These are phyloP conservation scores for Filobasidium uniguttulatum DNA, from an alignment of 1,284 basidiomycete genomes.

Conservation along the genomic window DNA sequence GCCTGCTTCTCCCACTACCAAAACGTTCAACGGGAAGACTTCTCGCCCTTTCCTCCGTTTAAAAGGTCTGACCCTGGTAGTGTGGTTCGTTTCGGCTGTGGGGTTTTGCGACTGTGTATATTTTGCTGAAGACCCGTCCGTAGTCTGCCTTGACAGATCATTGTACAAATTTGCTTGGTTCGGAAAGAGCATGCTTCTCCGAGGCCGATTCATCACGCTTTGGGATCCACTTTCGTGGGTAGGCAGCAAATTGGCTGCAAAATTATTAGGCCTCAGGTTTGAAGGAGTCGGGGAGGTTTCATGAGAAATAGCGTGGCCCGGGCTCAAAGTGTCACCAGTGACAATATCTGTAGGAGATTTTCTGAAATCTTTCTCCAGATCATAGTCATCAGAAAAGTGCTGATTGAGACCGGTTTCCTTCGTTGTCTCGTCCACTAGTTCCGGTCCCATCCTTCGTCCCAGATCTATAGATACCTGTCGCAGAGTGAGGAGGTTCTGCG, in stretches of 20 bases:
- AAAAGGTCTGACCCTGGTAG: not conserved
- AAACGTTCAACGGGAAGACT: not conserved
- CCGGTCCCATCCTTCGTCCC: no score
- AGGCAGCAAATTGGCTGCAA: no score
- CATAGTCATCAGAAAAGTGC: not conserved
- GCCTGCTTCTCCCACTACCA: not conserved
- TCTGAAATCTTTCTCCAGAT: not conserved
- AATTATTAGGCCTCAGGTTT: not conserved
- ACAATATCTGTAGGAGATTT: not conserved
- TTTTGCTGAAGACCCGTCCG: not conserved
- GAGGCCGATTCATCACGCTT: not conserved
- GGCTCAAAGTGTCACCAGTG: not conserved
- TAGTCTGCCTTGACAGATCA: not conserved
- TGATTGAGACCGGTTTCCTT: no score
- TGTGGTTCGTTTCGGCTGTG: no score
- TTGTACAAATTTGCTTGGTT: not conserved
- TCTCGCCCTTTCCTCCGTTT: not conserved
- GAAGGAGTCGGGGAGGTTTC: not conserved
- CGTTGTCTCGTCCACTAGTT: no score
- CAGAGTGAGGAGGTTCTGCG: no score
- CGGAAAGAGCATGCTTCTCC: not conserved
- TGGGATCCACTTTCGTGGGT: no score
- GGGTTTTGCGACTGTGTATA: not conserved
- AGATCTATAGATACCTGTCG: no score
- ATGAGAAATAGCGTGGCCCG: not conserved